Evolutionary conservation across 805 yeast genomes (phyloP), one percentile per base, ranked within the genome.

Genomic region (Pichia deserticola): DNA sequence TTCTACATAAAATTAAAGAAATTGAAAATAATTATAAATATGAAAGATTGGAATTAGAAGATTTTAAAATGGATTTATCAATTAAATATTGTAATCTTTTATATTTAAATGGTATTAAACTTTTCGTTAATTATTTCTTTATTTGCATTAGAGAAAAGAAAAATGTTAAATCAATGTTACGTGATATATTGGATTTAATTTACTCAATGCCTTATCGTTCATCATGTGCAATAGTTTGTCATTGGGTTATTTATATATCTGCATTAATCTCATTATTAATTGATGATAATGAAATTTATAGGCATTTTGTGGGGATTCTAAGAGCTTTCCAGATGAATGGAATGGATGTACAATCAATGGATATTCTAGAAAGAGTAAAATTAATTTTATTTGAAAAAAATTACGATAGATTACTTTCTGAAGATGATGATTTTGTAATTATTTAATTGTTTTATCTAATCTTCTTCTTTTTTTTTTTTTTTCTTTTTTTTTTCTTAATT

Each of bases 161-260:
- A 1, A 30, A 30, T 1, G 27, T 36, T 27, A 27, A 20, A 7
- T n/a, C 32, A 1, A 34, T 39, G 13, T 8, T 53, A 10, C 30
- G 44, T n/a, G 50, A 51, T 20, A 48, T 53, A 7, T 11, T 53
- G 4, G 54, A 53, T 30, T 28, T 44, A 6, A 42, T 51, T 33
- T 41, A 47, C 27, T 44, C 52, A n/a, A 51, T 45, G 39, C 55
- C 54, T 3, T 53, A 53, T 42, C 30, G 44, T 20, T 45, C 48
- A 11, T 47, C 55, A 10, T 49, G 50, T 33, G 52, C 48, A 3
- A 27, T 36, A 5, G 36, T 45, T 3, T 42, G 46, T 34, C 55
- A 53, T 41, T 51, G 54, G 50, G 20, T 20, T 41, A 38, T 51
- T 5, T 53, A 48, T 35, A 37, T 45, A 13, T 34, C 45, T 8